Percentiles rank a stretch among this genome's conserved stretches.
Conservation (phyloP, 2,329 filamentous ascomycete species). For the Emergomyces africanus region DNA sequence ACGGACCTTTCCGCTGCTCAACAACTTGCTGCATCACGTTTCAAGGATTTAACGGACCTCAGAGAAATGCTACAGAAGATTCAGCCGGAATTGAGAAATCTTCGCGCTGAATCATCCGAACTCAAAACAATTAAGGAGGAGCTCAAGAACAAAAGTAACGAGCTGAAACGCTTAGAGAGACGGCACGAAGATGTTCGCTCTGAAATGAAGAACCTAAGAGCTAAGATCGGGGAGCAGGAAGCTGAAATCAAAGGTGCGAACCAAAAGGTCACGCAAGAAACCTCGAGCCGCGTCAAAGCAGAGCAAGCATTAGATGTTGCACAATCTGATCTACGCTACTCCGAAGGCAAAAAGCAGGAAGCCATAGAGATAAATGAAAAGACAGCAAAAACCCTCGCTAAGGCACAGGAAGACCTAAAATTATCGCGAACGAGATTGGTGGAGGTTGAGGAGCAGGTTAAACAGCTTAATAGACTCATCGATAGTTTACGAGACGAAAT, state of each 20-base stretch:
- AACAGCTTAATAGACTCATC: slow-evolving; percentile 56
- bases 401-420: slow-evolving; percentile 58
- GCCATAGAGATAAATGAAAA: slow-evolving; percentile 62
- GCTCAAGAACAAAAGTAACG: slow-evolving; percentile 47
- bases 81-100: slow-evolving; percentile 69
- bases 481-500: slow-evolving; percentile 62
- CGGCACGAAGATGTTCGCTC: slow-evolving; percentile 68
- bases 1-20: slow-evolving; percentile 77
- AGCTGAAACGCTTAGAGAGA: slow-evolving; percentile 65
- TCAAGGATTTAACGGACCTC: slow-evolving; percentile 75
- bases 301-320: slow-evolving; percentile 68
- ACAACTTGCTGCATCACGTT: slow-evolving; percentile 72
- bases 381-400: slow-evolving; percentile 54
- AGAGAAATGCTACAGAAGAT: slow-evolving; percentile 69
- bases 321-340: slow-evolving; percentile 63
- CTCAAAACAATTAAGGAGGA: slow-evolving; percentile 67
- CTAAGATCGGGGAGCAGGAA: slow-evolving; percentile 60
- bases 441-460: slow-evolving; percentile 61
- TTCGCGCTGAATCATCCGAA: slow-evolving; percentile 63
- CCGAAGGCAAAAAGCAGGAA: slow-evolving; percentile 69
- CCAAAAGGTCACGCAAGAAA: slow-evolving; percentile 66
- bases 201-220: slow-evolving; percentile 58
- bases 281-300: slow-evolving; percentile 53
- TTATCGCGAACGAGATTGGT: slow-evolving; percentile 45
- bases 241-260: slow-evolving; percentile 63